Evolutionary conservation across 176 grass and related monocot genomes (phyloP).

Genomic region (Miscanthus lutarioriparius): DNA sequence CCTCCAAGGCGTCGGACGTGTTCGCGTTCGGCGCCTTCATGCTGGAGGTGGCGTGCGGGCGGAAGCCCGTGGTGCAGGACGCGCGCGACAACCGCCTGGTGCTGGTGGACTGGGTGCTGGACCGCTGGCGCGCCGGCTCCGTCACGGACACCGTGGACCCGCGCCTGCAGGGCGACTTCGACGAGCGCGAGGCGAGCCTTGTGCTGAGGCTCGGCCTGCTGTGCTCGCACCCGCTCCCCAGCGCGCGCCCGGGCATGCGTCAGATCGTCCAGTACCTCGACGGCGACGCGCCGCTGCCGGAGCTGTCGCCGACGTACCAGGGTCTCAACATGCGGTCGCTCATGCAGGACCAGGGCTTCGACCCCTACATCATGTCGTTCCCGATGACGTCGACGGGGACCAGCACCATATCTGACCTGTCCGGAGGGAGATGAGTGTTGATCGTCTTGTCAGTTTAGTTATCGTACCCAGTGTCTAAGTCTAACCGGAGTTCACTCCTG

Average conservation of each 20-base stretch:
- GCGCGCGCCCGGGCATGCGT: constrained; percentile 36
- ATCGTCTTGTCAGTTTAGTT: background rate
- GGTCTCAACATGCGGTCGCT: constrained; percentile 50
- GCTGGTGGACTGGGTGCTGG: constrained; percentile 60
- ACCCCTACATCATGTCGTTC: constrained; percentile 52
- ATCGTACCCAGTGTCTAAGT: background rate
- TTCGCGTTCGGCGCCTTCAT: constrained; percentile 57
- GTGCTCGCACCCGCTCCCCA: constrained; percentile 50
- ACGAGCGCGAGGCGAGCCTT: constrained; percentile 37
- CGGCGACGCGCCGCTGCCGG: constrained; percentile 47
- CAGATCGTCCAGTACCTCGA: constrained; percentile 56
- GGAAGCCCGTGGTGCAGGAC: constrained; percentile 52
- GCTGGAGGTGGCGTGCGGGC: constrained; percentile 64
- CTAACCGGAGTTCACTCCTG: background rate
- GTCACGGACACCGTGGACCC: constrained; percentile 39
- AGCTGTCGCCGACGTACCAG: constrained; percentile 54
- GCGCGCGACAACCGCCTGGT: constrained; percentile 42
- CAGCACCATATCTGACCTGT: constrained; percentile 46
- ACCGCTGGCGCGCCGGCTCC: constrained; percentile 40
- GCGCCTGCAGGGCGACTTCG: constrained; percentile 35
- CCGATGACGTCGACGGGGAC: constrained; percentile 36
- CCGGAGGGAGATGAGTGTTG: constrained; percentile 43
- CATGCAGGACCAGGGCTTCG: constrained; percentile 58
- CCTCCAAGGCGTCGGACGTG: constrained; percentile 59
- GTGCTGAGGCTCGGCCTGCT: constrained; percentile 54